Base-by-base conservation (phyloP, 192 early-diverging fungal species). In the Geosiphon pyriformis region DNA sequence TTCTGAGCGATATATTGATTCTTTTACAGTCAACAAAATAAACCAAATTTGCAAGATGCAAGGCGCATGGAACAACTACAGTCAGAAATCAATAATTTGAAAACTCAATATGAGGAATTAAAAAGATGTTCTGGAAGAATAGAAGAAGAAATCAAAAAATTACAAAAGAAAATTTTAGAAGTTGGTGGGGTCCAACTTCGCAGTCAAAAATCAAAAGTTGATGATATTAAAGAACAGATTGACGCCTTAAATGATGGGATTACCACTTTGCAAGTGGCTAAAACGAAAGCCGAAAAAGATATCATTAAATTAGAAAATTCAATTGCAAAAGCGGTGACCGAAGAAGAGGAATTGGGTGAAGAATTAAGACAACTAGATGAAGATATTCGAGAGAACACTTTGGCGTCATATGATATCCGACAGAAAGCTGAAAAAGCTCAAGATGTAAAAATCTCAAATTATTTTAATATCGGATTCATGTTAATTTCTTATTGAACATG, bases 111-210 rank as follows among this genome's bases (percentile, higher is more conserved):
- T 23, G 61, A 66, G 3, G 58, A 69, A 57, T 73, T 91, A 29
- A 81, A 88, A 60, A 74, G 74, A 50, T 76, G 86, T 27, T 77
- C 85, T 15, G 62, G 77, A 12, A 71, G 73, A 11, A 87, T 98
- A 53, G 86, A 97, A 63, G 83, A 76, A 2, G 87, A 84, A 47
- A 96, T 99, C 64, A 81, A 83, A 46, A 73, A 77, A 32, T 77
- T 98, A 22, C 94, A 97, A 58, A 87, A 93, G 37, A 83, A 93
- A 64, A 96, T 99, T 61, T 77, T 97, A 73, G 85, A 95, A 68
- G 89, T 85, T 33, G 96, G 96, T 62, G 95, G 93, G 46, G 87
- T 91, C 54, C 82, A 87, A 71, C 75, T 99, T 31, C 83, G 95
- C 50, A 73, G 83, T 3, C 95, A 99, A 75, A 92, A 92, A 56